Conservation (phyloP, 306 rosid genomes). For the Biancaea sappan region DNA sequence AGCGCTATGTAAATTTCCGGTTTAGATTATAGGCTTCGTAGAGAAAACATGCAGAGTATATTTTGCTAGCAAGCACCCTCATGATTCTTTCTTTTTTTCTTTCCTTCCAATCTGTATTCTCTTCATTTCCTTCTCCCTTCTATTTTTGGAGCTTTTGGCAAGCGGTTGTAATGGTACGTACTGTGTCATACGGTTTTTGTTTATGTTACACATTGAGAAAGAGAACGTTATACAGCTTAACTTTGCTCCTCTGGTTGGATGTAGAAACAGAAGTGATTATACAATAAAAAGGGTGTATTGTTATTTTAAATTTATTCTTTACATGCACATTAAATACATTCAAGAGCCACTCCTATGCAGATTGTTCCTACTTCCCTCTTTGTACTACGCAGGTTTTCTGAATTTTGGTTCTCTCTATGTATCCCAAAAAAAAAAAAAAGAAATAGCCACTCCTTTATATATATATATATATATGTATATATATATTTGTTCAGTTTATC, state of each 20-base stretch:
- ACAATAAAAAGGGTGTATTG: slow-evolving; percentile 34
- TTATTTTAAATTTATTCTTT: background rate
- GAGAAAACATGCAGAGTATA: slow-evolving; percentile 48
- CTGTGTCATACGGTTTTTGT: slow-evolving; percentile 31
- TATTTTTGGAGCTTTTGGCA: slow-evolving; percentile 27
- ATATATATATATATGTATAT: no score
- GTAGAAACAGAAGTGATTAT: slow-evolving; percentile 34
- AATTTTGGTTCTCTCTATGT: no score
- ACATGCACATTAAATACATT: background rate
- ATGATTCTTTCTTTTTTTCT: slow-evolving; percentile 36
- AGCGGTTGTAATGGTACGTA: slow-evolving; percentile 34
- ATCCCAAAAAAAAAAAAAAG: no score
- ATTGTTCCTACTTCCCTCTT: no score
- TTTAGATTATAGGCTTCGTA: slow-evolving; percentile 56
- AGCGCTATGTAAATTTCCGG: slow-evolving; percentile 78
- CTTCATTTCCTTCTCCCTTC: slow-evolving; percentile 20
- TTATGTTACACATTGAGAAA: slow-evolving; percentile 45
- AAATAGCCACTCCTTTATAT: no score
- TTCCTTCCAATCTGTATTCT: background rate
- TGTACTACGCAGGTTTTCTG: no score
- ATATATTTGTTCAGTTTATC: no score
- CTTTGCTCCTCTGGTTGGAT: slow-evolving; percentile 31
- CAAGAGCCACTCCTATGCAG: no score
- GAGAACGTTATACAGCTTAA: slow-evolving; percentile 30
- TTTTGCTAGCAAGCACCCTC: slow-evolving; percentile 47